Base-by-base conservation (phyloP, 2,329 filamentous ascomycete species). In the Epichloe brachyelytri region DNA sequence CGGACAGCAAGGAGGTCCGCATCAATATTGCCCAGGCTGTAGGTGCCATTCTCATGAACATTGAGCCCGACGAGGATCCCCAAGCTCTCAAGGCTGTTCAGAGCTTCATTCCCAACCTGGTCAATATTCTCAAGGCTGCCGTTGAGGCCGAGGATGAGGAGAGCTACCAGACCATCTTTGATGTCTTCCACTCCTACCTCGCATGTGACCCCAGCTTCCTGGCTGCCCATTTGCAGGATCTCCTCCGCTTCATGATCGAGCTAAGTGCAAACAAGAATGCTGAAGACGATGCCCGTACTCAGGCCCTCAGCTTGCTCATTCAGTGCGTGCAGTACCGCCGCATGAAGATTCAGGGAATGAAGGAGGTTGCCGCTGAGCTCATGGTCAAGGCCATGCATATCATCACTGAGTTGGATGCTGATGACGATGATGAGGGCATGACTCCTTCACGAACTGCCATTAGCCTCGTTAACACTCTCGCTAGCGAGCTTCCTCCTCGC, bases 111-210 rank as follows among this genome's bases (percentile, higher is more conserved):
- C 91, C 93, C 11, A 72, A 80, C 61, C 93, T 97, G 85, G 91
- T 97, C 53, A 79, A 82, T 56, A 88, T 96, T 11, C 77, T 97
- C 58, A 93, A 95, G 76, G 78, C 83, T 56, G 81, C 86, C 26
- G 86, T 97, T 53, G 79, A 88, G 60, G 78, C 79, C 52, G 79
- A 80, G 52, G 86, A 96, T 60, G 90, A 96, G 60, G 90, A 95
- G 64, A 85, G 86, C 65, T 83, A 86, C 59, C 88, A 91, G 75
- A 83, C 91, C 64, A 82, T 88, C 26, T 98, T 97, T 60, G 93
- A 97, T 66, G 89, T 95, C 58, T 95, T 97, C 79, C 93, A 97
- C 74, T 93, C 88, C 48, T 83, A 96, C 61, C 79, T 98, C 50
- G 86, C 86, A 56, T 95, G 88, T 66, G 91, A 96, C 65, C 85